These are phyloP conservation scores for Rhinocladiella mackenziei DNA, from an alignment of 2,329 filamentous ascomycete species.

Conservation along the genomic window DNA sequence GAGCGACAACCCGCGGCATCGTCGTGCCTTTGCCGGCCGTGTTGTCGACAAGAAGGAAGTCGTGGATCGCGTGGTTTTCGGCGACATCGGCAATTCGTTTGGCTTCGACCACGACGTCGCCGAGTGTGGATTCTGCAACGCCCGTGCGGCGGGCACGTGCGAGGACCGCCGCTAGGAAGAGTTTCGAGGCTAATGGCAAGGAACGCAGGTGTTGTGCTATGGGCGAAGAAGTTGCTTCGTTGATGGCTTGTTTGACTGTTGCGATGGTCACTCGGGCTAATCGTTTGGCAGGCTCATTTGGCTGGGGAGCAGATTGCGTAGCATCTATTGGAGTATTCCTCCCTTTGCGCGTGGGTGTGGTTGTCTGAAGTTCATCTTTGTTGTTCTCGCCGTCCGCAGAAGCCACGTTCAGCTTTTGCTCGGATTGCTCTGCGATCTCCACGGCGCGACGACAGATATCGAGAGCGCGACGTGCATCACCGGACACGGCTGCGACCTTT, in stretches of 20 bases:
- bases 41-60: conserved; percentile 53
- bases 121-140: conserved; percentile 78
- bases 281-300: conserved; percentile 27
- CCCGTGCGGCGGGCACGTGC: conserved; percentile 77
- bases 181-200: conserved; percentile 75
- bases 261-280: conserved; percentile 75
- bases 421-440: conserved; percentile 81
- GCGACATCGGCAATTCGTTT: conserved; percentile 61
- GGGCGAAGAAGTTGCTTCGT: conserved; percentile 88
- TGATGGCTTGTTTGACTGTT: conserved; percentile 90
- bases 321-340: conserved; percentile 18
- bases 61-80: conserved; percentile 55
- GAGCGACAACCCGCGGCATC: conserved; percentile 50
- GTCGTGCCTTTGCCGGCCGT: conserved; percentile 29
- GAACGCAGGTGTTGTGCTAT: conserved; percentile 82
- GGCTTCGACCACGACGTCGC: conserved; percentile 85
- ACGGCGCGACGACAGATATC: conserved; percentile 95
- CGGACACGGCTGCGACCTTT: conserved; percentile 94
- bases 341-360: conserved; percentile 40
- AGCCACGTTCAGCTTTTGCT: conserved; percentile 42
- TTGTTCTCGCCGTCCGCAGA: conserved; percentile 33
- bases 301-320: conserved; percentile 22
- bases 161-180: conserved; percentile 79
- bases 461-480: conserved; percentile 84
- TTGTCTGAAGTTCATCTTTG: conserved; percentile 31